A percentile compares a stretch with the other conserved stretches of the same genome.
These are phyloP conservation scores for Penicillium sp. DNA, from an alignment of 2,329 filamentous ascomycete species.

Conservation along the genomic window DNA sequence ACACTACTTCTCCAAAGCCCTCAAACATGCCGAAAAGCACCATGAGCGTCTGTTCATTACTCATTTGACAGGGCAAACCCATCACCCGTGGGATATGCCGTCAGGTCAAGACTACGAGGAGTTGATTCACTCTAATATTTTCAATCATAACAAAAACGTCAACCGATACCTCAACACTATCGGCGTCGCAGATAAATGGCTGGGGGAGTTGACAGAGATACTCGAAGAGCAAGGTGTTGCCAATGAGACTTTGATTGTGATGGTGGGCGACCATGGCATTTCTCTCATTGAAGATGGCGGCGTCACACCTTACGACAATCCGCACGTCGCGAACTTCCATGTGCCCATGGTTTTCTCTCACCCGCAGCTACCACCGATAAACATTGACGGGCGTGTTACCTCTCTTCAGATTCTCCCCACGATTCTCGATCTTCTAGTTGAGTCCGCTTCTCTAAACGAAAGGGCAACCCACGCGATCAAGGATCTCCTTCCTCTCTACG, in stretches of 20 bases:
- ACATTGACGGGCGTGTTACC: slow-evolving; percentile 19
- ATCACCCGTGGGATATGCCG: slow-evolving; percentile 27
- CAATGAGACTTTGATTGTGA: slow-evolving; percentile 21
- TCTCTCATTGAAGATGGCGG: slow-evolving; percentile 19
- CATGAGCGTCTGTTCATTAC: slow-evolving; percentile 26
- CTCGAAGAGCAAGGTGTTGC: slow-evolving; percentile 20
- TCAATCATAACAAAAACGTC: slow-evolving; percentile 14
- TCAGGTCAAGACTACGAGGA: slow-evolving; percentile 19
- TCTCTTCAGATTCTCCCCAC: slow-evolving; percentile 44
- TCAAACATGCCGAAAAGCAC: slow-evolving; percentile 21
- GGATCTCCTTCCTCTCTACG: slow-evolving; percentile 45
- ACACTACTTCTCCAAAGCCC: slow-evolving; percentile 21
- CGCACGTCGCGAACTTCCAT: slow-evolving; percentile 22
- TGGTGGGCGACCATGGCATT: slow-evolving; percentile 25
- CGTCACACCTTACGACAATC: slow-evolving; percentile 23
- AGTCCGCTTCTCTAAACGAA: slow-evolving; percentile 40
- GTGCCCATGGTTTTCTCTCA: slow-evolving; percentile 24
- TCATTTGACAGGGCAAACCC: slow-evolving; percentile 27
- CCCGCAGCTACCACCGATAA: slow-evolving; percentile 20
- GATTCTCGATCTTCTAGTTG: slow-evolving; percentile 45
- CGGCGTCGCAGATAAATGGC: slow-evolving; percentile 22
- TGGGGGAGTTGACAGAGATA: slow-evolving; percentile 20
- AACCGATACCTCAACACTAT: slow-evolving; percentile 22
- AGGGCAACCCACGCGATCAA: slow-evolving; percentile 33
- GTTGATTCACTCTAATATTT: slow-evolving; percentile 12